Conservation (phyloP, 768 basidiomycete genomes). For the Suillus americanus region DNA sequence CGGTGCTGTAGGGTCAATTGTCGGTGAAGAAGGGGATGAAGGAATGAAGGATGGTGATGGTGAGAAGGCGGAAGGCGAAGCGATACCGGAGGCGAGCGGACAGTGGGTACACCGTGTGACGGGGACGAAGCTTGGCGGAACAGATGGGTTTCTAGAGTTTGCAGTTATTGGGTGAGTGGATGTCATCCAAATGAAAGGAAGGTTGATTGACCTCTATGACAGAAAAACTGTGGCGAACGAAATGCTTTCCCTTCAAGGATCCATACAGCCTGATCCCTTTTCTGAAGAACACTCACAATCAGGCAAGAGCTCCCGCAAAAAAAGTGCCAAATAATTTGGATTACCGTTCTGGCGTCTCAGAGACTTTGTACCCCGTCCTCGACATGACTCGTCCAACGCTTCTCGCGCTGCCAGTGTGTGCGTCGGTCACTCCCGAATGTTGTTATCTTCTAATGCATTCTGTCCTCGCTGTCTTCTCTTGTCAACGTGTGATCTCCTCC, state of each 20-base stretch:
- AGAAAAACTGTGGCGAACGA: constrained; percentile 90
- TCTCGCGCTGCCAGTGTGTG: too few relatives aligned
- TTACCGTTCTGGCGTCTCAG: too few relatives aligned
- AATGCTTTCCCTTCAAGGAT: constrained; percentile 88
- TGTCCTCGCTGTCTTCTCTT: too few relatives aligned
- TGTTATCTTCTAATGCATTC: too few relatives aligned
- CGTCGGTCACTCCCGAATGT: too few relatives aligned
- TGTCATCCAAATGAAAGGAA: constrained; percentile 8
- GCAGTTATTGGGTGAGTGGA: constrained; percentile 81
- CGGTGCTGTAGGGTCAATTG: constrained; percentile 13
- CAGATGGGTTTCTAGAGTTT: constrained; percentile 69
- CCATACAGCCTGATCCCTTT: constrained; percentile 42
- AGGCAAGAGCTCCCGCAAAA: neutral
- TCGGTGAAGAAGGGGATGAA: constrained; percentile 4
- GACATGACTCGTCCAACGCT: too few relatives aligned
- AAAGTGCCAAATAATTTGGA: neutral
- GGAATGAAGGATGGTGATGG: constrained; percentile 13
- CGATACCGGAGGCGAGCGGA: constrained; percentile 53
- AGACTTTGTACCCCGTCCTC: too few relatives aligned
- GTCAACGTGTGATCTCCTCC: too few relatives aligned
- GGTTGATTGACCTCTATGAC: constrained; percentile 13
- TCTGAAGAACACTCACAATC: neutral
- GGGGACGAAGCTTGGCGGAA: constrained; percentile 66
- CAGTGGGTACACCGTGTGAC: constrained; percentile 79
- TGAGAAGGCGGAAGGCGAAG: constrained; percentile 18